These are phyloP conservation scores for Coniferiporia weirii DNA, from an alignment of 1,284 basidiomycete species.

Conservation along the genomic window DNA sequence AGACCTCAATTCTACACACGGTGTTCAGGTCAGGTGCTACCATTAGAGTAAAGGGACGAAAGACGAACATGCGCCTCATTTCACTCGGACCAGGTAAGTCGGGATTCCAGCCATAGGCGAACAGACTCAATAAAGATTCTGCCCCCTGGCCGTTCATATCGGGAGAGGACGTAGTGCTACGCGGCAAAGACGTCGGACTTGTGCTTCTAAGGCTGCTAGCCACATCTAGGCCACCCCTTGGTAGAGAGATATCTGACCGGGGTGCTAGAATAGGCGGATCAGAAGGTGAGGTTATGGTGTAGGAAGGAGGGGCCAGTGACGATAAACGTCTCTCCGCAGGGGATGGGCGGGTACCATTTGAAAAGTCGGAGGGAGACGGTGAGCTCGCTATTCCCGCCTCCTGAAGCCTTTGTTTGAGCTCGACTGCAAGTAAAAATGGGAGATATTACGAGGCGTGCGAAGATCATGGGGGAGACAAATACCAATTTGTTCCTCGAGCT, in stretches of 20 bases:
- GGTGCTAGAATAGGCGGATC: constrained; percentile 4
- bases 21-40: constrained; percentile 14
- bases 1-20: constrained; percentile 60
- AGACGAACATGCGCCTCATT: constrained; percentile 66
- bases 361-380: constrained; percentile 11
- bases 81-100: constrained; percentile 69
- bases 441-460: background rate
- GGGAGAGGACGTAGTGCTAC: constrained; percentile 22
- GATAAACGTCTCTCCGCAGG: constrained; percentile 8
- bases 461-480: constrained; percentile 23
- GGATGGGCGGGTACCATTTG: background rate
- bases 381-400: constrained; percentile 33
- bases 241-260: constrained; percentile 18
- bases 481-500: constrained; percentile 77
- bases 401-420: constrained; percentile 56
- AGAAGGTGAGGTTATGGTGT: constrained; percentile 12
- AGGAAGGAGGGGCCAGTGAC: constrained; percentile 16
- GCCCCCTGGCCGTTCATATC: constrained; percentile 29
- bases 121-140: constrained; percentile 55
- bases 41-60: background rate
- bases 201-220: constrained; percentile 22
- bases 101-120: constrained; percentile 75
- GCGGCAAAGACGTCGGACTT: constrained; percentile 49
- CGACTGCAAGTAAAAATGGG: constrained; percentile 38
- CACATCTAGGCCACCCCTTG: constrained; percentile 17